phyloP scores from a whole-genome alignment of 352 stramenopile species.

The Pythium phragmiticola region DNA sequence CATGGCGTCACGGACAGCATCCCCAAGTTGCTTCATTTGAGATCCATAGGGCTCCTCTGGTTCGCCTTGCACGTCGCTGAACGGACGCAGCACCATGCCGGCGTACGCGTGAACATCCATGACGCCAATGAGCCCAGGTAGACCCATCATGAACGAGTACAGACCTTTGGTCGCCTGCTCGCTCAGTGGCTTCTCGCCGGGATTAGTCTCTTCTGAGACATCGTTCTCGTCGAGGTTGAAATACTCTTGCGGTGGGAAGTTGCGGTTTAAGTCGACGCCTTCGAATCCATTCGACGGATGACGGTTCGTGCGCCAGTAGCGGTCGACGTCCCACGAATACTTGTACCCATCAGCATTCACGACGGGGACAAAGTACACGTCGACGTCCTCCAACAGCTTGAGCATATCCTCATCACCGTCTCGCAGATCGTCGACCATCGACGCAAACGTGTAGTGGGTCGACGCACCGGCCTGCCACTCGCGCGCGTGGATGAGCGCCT shows the following conservation, averaged over 20 bases:
- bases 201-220: constrained; percentile 52
- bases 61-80: constrained; percentile 44
- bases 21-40: constrained; percentile 42
- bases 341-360: constrained; percentile 81
- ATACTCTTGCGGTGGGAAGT: constrained; percentile 60
- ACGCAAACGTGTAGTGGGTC: constrained; percentile 26
- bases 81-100: constrained; percentile 59
- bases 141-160: constrained; percentile 51
- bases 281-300: constrained; percentile 35
- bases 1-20: constrained; percentile 48
- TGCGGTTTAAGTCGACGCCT: constrained; percentile 75
- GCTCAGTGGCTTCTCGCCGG: constrained; percentile 53
- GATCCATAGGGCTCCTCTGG: constrained; percentile 51
- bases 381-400: constrained; percentile 38
- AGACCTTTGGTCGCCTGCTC: constrained; percentile 50
- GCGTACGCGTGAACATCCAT: constrained; percentile 72
- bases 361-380: constrained; percentile 81
- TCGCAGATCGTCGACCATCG: constrained; percentile 25
- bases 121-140: constrained; percentile 44
- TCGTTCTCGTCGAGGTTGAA: constrained; percentile 47
- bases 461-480: constrained; percentile 31
- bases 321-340: constrained; percentile 61
- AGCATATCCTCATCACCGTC: background rate
- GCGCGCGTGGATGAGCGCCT: constrained; percentile 57
- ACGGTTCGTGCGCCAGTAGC: constrained; percentile 69